Evolutionary conservation across 768 basidiomycete species (phyloP).

Genomic region (Coprinopsis sp.): DNA sequence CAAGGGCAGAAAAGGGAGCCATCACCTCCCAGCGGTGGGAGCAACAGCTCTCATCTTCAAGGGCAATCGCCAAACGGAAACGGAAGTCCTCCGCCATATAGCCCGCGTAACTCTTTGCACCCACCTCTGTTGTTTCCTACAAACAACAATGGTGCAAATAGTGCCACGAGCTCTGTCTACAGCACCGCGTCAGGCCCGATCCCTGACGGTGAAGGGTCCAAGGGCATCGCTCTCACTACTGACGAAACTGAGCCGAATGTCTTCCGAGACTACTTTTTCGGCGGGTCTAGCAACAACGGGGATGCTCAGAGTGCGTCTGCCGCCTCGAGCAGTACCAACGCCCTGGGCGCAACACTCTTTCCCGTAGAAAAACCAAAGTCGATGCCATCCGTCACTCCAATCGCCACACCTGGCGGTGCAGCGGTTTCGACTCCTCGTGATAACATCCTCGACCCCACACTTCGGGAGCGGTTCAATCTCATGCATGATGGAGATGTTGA

Average conservation of each 20-base stretch:
- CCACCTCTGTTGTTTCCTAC: background rate
- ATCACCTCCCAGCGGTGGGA: background rate
- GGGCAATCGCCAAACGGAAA: background rate
- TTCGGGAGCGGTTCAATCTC: conserved; percentile 31
- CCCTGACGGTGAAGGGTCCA: background rate
- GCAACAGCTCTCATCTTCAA: background rate
- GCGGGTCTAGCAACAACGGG: background rate
- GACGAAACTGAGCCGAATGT: background rate
- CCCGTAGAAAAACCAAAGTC: conserved; percentile 19
- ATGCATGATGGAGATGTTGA: conserved; percentile 26
- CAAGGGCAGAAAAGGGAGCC: background rate
- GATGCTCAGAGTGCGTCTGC: background rate
- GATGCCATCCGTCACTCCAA: conserved; percentile 20
- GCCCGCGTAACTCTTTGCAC: background rate
- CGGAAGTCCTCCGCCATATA: conserved; percentile 5
- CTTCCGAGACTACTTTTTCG: conserved; percentile 1
- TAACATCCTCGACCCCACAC: conserved; percentile 41
- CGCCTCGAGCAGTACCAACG: conserved; percentile 15
- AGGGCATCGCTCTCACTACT: background rate
- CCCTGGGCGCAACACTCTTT: background rate
- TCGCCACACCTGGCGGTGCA: conserved; percentile 23
- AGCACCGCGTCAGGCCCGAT: conserved; percentile 3
- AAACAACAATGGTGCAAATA: background rate
- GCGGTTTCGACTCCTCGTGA: conserved; percentile 20
- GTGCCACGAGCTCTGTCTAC: conserved; percentile 8